Evolutionary conservation across 257 asterid species (phyloP).

Genomic region (Catharanthus roseus): DNA sequence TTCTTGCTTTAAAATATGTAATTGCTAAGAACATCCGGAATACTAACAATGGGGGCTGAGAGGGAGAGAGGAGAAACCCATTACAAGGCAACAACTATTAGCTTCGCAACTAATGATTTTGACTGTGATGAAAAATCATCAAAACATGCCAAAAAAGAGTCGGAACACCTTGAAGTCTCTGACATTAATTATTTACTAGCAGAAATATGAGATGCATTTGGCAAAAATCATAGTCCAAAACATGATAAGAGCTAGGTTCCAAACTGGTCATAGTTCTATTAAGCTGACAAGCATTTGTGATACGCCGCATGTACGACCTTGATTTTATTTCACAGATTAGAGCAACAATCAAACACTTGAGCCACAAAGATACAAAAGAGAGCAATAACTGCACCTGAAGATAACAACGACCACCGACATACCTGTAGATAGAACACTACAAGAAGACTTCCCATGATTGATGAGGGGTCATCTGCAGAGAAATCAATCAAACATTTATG

Average conservation of each 20-base stretch:
- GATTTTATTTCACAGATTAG: background rate
- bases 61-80: background rate
- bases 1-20: too few relatives aligned
- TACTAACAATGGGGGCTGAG: background rate
- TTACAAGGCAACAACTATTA: background rate
- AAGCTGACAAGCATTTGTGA: background rate
- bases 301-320: background rate
- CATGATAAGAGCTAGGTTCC: background rate
- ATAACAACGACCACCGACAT: conserved; percentile 9
- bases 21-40: background rate
- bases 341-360: background rate
- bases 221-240: too few relatives aligned
- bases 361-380: background rate
- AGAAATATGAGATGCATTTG: background rate
- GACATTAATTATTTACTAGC: background rate
- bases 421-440: conserved; percentile 97
- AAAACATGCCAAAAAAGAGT: background rate
- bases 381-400: background rate
- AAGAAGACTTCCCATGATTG: conserved; percentile 76
- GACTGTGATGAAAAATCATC: background rate
- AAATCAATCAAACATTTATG: conserved; percentile 74
- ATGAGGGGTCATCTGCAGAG: conserved; percentile 58
- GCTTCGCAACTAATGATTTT: background rate
- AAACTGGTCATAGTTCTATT: background rate
- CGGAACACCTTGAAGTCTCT: background rate